Conservation (phyloP, 768 basidiomycete species). For the Rhizopogon vesiculosus region DNA sequence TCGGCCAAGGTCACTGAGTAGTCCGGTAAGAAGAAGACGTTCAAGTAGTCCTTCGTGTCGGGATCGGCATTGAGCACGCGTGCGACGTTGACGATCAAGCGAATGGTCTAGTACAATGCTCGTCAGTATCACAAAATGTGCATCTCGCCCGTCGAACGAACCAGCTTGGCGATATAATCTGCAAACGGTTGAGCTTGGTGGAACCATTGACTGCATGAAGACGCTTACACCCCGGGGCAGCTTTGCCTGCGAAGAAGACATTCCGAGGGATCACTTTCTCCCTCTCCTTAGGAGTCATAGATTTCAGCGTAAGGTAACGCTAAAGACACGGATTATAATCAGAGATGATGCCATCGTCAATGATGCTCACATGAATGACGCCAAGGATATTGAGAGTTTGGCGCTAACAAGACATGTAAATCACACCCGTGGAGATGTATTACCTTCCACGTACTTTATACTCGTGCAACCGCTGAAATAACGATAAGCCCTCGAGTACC, state of each 20-base stretch:
- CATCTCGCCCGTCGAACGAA: constrained; percentile 20
- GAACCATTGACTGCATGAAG: background rate
- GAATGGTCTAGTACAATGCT: constrained; percentile 64
- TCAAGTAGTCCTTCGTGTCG: constrained; percentile 82
- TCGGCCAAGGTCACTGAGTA: constrained; percentile 86
- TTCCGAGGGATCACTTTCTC: constrained; percentile 82
- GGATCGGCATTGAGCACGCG: constrained; percentile 65
- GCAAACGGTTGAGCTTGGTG: constrained; percentile 5
- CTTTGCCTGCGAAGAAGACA: constrained; percentile 97
- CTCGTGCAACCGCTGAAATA: constrained; percentile 77
- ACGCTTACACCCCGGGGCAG: constrained; percentile 82
- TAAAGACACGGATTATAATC: constrained; percentile 24
- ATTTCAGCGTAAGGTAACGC: constrained; percentile 81
- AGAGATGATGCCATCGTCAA: background rate
- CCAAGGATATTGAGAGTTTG: constrained; percentile 94
- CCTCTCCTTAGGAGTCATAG: constrained; percentile 69
- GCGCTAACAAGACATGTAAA: constrained; percentile 41
- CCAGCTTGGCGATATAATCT: constrained; percentile 92
- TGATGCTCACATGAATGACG: constrained; percentile 66
- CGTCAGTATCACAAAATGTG: background rate
- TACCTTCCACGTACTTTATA: constrained; percentile 56
- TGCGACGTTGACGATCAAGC: constrained; percentile 89
- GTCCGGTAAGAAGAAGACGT: constrained; percentile 93
- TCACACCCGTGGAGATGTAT: background rate
- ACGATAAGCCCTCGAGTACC: background rate